Evolutionary conservation across 805 yeast genomes (phyloP).

Genomic region (Starmerella bombicola): DNA sequence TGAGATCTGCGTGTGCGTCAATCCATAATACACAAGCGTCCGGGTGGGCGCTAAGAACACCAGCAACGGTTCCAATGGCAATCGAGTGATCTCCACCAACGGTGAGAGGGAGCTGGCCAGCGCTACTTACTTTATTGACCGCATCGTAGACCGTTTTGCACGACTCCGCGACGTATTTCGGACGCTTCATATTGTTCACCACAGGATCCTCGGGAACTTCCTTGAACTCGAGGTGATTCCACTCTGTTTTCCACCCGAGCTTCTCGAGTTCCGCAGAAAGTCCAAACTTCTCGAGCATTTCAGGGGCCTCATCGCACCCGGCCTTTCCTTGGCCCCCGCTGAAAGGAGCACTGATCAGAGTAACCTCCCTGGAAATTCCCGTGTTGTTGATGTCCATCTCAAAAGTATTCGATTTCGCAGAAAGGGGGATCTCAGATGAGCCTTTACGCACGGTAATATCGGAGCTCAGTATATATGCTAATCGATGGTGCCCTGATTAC

Average conservation of each 20-base stretch:
- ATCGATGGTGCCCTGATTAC: no score
- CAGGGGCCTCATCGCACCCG: conserved; percentile 94
- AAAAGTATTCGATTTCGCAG: no score
- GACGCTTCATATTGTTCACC: conserved; percentile 49
- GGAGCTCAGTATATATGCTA: no score
- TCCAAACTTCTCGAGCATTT: conserved; percentile 60
- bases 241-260: conserved; percentile 61
- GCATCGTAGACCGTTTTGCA: conserved; percentile 50
- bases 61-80: conserved; percentile 86
- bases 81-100: conserved; percentile 96
- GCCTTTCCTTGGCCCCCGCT: conserved; percentile 90
- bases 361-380: conserved; percentile 7
- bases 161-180: conserved; percentile 65
- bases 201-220: conserved; percentile 39
- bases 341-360: conserved; percentile 75
- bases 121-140: conserved; percentile 40
- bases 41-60: conserved; percentile 64
- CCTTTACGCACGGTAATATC: no score
- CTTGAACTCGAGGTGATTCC: conserved; percentile 26
- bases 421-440: no score
- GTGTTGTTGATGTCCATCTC: no score
- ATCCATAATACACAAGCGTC: conserved; percentile 89
- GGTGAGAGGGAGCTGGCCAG: conserved; percentile 57
- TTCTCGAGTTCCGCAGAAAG: conserved; percentile 46
- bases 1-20: conserved; percentile 96